Evolutionary conservation across 225 moss, liverwort and hornwort genomes (phyloP).

Genomic region (Anthoceros angustus): DNA sequence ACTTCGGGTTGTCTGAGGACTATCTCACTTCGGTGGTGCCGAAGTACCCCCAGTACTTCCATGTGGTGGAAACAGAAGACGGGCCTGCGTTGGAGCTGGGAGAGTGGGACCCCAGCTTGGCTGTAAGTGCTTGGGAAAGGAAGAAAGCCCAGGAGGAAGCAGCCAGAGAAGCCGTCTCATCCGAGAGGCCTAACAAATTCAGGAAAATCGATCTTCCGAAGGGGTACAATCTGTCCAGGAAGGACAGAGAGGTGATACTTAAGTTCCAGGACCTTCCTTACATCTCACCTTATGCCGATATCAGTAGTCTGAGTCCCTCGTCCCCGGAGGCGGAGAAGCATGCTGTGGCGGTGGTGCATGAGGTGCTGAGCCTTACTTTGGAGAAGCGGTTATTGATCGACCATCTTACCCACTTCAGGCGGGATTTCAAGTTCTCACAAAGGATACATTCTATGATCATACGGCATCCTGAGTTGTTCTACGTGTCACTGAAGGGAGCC

Average conservation of each 20-base stretch:
- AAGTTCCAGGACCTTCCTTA: conserved; percentile 65
- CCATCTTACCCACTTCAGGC: conserved; percentile 90
- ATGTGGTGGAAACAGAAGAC: conserved; percentile 40
- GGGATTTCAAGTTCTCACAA: conserved; percentile 86
- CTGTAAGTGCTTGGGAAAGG: conserved; percentile 32
- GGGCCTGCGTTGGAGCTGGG: conserved; percentile 59
- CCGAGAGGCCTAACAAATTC: conserved; percentile 27
- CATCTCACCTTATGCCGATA: conserved; percentile 71
- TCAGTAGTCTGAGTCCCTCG: conserved; percentile 45
- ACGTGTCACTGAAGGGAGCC: conserved; percentile 79
- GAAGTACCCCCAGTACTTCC: conserved; percentile 66
- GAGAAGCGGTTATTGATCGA: conserved; percentile 79
- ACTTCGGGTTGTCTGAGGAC: conserved; percentile 68
- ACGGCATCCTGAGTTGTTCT: conserved; percentile 91
- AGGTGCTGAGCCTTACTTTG: conserved; percentile 64
- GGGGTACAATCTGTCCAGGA: conserved; percentile 72
- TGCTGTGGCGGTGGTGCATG: conserved; percentile 52
- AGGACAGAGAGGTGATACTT: conserved; percentile 67
- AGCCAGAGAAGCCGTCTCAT: conserved; percentile 35
- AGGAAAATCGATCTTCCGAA: conserved; percentile 54
- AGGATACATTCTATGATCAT: conserved; percentile 69
- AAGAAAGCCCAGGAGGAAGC: conserved; percentile 35
- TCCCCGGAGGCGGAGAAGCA: conserved; percentile 72
- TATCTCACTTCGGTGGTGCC: conserved; percentile 41
- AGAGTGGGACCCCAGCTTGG: conserved; percentile 67